Evolutionary conservation across 192 early-diverging fungal genomes (phyloP).

Genomic region (Rhizoclosmatium globosum): DNA sequence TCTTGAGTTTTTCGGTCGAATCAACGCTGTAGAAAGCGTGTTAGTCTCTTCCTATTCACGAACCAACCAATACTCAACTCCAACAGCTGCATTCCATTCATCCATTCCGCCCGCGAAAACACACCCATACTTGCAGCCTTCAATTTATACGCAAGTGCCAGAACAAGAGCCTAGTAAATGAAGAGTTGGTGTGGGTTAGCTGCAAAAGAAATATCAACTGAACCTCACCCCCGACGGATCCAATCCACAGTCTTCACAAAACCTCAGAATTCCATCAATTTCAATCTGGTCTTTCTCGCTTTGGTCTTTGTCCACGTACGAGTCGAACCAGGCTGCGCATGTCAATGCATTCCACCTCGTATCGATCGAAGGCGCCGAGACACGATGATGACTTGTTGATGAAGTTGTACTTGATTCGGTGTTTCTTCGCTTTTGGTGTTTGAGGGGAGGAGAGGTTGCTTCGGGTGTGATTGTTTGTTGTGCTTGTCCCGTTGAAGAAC

Average conservation of each 20-base stretch:
- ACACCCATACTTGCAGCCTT: conserved; percentile 29
- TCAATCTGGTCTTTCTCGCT: conserved; percentile 15
- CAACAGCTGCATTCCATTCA: conserved; percentile 32
- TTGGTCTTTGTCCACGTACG: neutral
- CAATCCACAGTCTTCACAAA: conserved; percentile 28
- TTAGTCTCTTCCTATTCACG: neutral
- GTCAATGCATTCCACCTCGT: neutral
- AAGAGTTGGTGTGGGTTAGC: neutral
- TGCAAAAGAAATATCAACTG: neutral
- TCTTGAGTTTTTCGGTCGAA: conserved; percentile 27
- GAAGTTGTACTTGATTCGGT: too few relatives aligned
- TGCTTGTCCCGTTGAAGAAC: too few relatives aligned
- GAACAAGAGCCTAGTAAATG: neutral
- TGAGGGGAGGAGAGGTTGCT: too few relatives aligned
- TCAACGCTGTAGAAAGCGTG: conserved; percentile 16
- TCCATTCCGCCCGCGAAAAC: conserved; percentile 36
- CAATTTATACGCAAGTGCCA: conserved; percentile 29
- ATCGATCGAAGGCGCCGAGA: too few relatives aligned
- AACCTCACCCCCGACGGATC: neutral
- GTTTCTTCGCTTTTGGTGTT: too few relatives aligned
- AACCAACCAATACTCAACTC: neutral
- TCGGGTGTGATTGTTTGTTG: too few relatives aligned
- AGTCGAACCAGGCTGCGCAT: conserved; percentile 20
- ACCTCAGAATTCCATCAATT: conserved; percentile 33
- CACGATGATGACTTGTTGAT: too few relatives aligned